These are phyloP conservation scores for Trichoderma virens DNA, from an alignment of 495 filamentous ascomycete species.

Conservation along the genomic window DNA sequence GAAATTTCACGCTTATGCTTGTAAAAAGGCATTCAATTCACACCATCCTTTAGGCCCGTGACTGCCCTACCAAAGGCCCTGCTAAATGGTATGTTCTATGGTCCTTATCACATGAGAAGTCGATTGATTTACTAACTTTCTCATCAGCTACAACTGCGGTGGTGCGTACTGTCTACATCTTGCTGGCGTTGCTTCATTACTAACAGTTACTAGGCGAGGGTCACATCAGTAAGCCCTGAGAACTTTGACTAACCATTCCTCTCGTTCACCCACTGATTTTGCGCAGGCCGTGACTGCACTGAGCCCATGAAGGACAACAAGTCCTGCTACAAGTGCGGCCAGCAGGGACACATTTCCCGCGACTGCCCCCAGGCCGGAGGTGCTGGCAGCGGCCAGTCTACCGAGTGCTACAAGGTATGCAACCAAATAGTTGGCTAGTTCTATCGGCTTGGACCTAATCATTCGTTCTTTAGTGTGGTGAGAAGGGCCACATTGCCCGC, in stretches of 20 bases:
- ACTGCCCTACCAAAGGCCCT: slow-evolving; percentile 89
- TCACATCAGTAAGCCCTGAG: slow-evolving; percentile 66
- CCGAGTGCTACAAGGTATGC: slow-evolving; percentile 82
- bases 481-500: slow-evolving; percentile 93
- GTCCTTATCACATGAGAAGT: slow-evolving; percentile 34
- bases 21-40: not conserved
- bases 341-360: slow-evolving; percentile 84
- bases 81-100: slow-evolving; percentile 55
- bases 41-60: slow-evolving; percentile 56
- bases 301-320: slow-evolving; percentile 79
- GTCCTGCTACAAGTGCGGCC: slow-evolving; percentile 90
- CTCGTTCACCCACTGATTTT: not conserved
- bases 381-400: slow-evolving; percentile 29
- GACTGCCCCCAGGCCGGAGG: slow-evolving; percentile 62
- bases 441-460: slow-evolving; percentile 12
- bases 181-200: not conserved
- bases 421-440: not conserved
- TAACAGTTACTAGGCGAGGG: slow-evolving; percentile 52
- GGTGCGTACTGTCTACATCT: slow-evolving; percentile 38
- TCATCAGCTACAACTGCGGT: slow-evolving; percentile 39
- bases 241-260: slow-evolving; percentile 12
- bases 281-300: slow-evolving; percentile 79
- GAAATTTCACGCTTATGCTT: not conserved
- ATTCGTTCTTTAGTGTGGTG: slow-evolving; percentile 55
- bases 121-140: slow-evolving; percentile 24